Conservation (phyloP, 345 rosid genomes). For the Isatis tinctoria region DNA sequence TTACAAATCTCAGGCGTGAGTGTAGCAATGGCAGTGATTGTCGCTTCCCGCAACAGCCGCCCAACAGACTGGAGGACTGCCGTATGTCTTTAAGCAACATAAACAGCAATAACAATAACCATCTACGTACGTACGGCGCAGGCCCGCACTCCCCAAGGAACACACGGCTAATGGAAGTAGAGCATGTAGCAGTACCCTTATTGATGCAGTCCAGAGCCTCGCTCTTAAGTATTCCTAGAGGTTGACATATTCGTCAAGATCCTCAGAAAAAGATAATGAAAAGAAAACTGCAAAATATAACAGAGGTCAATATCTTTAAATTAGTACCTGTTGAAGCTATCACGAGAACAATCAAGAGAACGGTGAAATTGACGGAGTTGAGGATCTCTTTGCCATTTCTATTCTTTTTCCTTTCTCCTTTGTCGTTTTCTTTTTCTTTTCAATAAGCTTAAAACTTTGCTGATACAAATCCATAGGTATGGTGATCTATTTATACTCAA, state of each 20-base stretch:
- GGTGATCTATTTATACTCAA: conserved; percentile 7
- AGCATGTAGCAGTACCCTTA: not conserved
- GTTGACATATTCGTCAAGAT: not conserved
- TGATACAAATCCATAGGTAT: not conserved
- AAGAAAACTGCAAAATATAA: not conserved
- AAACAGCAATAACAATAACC: not conserved
- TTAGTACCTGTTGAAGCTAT: not conserved
- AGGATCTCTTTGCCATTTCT: conserved; percentile 12
- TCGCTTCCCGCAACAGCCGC: not conserved
- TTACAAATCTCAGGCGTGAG: not conserved
- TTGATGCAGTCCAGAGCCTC: not conserved
- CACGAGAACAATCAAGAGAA: not conserved
- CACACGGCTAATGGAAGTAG: too few species aligned
- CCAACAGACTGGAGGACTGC: not conserved
- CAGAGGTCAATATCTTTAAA: not conserved
- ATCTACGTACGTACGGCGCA: not conserved
- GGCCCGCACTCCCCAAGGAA: not conserved
- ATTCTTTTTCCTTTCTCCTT: not conserved
- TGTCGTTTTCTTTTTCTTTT: not conserved
- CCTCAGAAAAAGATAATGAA: not conserved
- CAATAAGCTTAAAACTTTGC: not conserved
- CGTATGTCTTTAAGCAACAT: not conserved
- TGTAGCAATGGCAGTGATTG: not conserved
- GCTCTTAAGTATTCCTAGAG: not conserved
- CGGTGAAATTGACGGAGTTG: not conserved